Conservation (phyloP, 805 yeast species). For the Saccharomyces jurei region DNA sequence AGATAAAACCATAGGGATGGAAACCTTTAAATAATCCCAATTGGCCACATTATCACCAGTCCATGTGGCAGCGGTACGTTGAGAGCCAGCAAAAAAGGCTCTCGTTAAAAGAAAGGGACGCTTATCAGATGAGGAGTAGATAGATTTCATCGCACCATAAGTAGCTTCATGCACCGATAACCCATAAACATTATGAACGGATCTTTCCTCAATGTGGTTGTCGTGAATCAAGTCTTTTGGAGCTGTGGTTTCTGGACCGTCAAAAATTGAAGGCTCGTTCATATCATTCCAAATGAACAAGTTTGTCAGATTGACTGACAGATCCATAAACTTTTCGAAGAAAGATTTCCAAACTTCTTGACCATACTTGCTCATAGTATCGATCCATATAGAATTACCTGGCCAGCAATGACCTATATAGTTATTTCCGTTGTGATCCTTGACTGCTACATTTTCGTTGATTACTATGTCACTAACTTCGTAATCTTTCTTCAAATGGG, state of each 20-base stretch:
- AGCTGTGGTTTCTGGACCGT: constrained; percentile 89
- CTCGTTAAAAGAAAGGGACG: constrained; percentile 88
- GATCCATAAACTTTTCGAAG: constrained; percentile 37
- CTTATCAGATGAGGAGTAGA: constrained; percentile 38
- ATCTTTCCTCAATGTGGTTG: constrained; percentile 83
- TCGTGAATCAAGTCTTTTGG: constrained; percentile 74
- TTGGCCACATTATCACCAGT: constrained; percentile 93
- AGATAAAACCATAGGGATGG: constrained; percentile 83
- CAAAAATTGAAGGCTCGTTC: constrained; percentile 94
- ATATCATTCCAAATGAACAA: constrained; percentile 92
- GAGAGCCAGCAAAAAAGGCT: constrained; percentile 85
- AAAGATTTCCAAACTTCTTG: constrained; percentile 52
- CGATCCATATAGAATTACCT: constrained; percentile 92
- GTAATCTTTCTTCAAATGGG: constrained; percentile 75
- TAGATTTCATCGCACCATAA: constrained; percentile 48
- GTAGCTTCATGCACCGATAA: constrained; percentile 75
- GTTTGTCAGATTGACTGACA: constrained; percentile 44
- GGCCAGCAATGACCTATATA: constrained; percentile 96
- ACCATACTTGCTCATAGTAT: constrained; percentile 62
- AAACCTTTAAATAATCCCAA: constrained; percentile 77
- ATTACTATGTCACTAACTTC: constrained; percentile 48
- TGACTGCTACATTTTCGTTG: constrained; percentile 38
- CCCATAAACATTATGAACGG: constrained; percentile 83
- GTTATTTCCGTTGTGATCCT: constrained; percentile 38
- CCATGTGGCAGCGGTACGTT: constrained; percentile 90